Base-by-base conservation (phyloP, 768 basidiomycete genomes). In the Panaeolus papilionaceus region DNA sequence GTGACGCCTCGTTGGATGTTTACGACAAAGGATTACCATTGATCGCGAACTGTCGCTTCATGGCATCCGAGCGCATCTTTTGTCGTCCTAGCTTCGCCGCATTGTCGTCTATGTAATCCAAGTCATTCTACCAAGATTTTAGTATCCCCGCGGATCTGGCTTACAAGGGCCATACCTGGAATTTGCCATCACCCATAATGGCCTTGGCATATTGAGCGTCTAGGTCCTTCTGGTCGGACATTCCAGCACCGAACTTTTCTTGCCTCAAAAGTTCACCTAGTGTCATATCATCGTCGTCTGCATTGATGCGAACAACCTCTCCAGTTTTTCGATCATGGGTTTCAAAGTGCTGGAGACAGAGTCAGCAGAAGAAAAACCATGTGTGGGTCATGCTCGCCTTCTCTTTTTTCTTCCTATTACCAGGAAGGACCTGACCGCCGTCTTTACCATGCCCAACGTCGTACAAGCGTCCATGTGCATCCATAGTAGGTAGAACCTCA, bases 91-190 rank as follows among this genome's bases (percentile, higher is more conserved):
- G 84, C 71, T 90, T 91, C 73, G 97, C 97, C 0, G 95, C 96
- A 75, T 98, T 97, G 70, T 99, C 98, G 71, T 99, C 98, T 69
- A 98, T 91, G 72, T 99, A 99, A 58, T 98, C 98, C 38, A 96
- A 81, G 72, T 96, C 88, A 70, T 92, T 91, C 92, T 95, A 65
- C 10, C 47, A 63, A 54, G 14, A 64, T 33, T 39, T 39, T 16
- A 61, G 44, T 28, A 63, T 61, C 16, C 18, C 7, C 62, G 10
- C 10, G 37, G 12, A 37, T 20, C 64, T 68, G 10, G 23, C 28
- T 0, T 8, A 49, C 39, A 37, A 12, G 10, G 33, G 14, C 47
- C 84, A 54, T 70, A 94, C 95, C 82, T 94, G 80, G 75, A 95
- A 99, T 72, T 92, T 92, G 4, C 90, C 90, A 76, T 99, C 97